phyloP scores from a whole-genome alignment of 2,329 filamentous ascomycete genomes.

The Xylaria sp. region DNA sequence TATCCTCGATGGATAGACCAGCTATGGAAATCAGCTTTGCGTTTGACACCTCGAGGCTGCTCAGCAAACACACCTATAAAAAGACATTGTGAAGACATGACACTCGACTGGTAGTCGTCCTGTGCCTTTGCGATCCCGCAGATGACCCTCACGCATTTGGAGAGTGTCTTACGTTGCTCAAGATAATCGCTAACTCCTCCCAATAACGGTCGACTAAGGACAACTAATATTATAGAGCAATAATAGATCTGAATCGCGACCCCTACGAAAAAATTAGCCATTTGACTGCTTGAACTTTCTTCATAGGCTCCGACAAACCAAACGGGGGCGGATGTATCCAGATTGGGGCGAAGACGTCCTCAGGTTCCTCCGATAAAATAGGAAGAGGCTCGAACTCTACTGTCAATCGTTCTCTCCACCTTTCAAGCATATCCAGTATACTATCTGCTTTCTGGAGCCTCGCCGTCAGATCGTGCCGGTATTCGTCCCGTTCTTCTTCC shows the following conservation, averaged over 20 bases:
- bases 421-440: conserved; percentile 34
- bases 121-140: conserved; percentile 53
- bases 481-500: conserved; percentile 45
- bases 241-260: conserved; percentile 56
- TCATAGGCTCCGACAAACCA: conserved; percentile 49
- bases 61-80: conserved; percentile 39
- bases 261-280: conserved; percentile 56
- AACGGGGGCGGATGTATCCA: conserved; percentile 55
- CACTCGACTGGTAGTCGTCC: conserved; percentile 43
- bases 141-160: conserved; percentile 51
- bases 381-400: conserved; percentile 47
- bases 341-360: conserved; percentile 47
- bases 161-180: conserved; percentile 47
- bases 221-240: too few relatives aligned
- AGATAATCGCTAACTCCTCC: too few relatives aligned
- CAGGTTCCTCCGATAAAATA: conserved; percentile 25
- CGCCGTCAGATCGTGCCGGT: conserved; percentile 7
- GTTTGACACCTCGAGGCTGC: background rate
- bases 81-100: conserved; percentile 48
- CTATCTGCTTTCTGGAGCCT: conserved; percentile 17
- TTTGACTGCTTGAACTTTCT: conserved; percentile 55
- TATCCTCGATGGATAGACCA: too few relatives aligned
- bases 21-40: conserved; percentile 28
- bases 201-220: too few relatives aligned
- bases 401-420: conserved; percentile 40